A percentile compares a stretch with the other conserved stretches of the same genome.
Conservation (phyloP, 441 rosid genomes). For the Eruca vesicaria region DNA sequence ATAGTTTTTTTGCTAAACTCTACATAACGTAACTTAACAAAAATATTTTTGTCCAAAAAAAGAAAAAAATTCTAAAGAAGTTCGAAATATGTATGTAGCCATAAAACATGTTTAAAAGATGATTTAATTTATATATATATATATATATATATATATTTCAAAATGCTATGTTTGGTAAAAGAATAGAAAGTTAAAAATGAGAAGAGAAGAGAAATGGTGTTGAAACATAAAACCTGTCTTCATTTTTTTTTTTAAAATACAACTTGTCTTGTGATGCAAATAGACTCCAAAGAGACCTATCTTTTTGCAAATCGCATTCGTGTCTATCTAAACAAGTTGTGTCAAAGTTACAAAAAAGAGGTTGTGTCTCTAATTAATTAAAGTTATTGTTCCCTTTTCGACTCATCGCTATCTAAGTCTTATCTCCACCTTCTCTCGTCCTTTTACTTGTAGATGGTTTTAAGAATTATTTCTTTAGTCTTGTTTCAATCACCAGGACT, state of each 20-base stretch:
- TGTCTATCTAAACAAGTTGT: constrained; percentile 14
- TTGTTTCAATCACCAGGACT: constrained; percentile 5
- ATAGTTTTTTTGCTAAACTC: background rate
- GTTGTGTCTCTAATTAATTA: constrained; percentile 19
- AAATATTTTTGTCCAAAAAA: too few species aligned
- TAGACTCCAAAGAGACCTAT: constrained; percentile 31
- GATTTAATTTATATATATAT: background rate
- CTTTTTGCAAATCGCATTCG: constrained; percentile 27
- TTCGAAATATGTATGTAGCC: background rate
- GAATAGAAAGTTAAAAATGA: background rate
- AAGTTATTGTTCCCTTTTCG: constrained; percentile 21
- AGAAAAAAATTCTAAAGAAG: background rate
- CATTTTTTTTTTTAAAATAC: constrained; percentile 8
- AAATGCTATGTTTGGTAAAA: background rate
- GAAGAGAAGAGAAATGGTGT: background rate
- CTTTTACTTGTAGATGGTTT: background rate
- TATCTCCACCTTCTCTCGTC: constrained; percentile 17
- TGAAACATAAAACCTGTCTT: constrained; percentile 15
- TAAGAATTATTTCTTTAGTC: background rate
- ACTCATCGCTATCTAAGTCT: constrained; percentile 29
- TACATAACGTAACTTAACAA: background rate
- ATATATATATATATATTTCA: too few species aligned
- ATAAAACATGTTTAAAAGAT: background rate
- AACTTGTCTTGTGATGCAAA: constrained; percentile 27
- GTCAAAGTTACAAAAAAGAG: background rate